Evolutionary conservation across 805 yeast genomes (phyloP), one percentile per base, ranked within the genome.

Genomic region (Ogataea pini): DNA sequence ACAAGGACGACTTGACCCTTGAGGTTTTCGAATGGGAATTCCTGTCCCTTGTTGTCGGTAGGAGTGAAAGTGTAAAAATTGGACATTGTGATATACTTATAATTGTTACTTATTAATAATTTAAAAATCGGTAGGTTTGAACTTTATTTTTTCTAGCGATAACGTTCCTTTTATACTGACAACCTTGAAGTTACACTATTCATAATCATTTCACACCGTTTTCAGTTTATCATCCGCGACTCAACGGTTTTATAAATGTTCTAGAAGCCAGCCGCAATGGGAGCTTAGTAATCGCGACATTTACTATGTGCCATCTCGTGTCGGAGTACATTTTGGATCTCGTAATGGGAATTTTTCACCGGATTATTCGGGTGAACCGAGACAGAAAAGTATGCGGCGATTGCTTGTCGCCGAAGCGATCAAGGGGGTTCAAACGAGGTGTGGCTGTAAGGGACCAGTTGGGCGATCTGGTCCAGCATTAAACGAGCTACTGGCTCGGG

Each of bases 1-100:
- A 90, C 74, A 37, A 89, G 67, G 14, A 90, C 91, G 37, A 85
- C 95, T 67, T 89, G 86, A 36, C 92, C 95, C 65, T 84, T 76
- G 49, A 86, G 72, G 50, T 82, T 70, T 36, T 67, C 58, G 58
- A 89, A 82, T 24, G 85, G 77, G 65, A 72, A 84, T 17, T 78
- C 79, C 54, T 81, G 62, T 29, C 84, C 85, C 42, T 75, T 72
- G 62, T 76, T 75, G 70, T 85, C 88, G 34, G 65, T 58, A n/a
- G 94, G 86, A 13, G 76, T 63, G 51, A 86, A 79, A 2, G 76
- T 82, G 77, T 89, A 89, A 62, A 89, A 84, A 8, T 69, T 62
- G 25, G 85, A 72, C 83, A 79, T 79, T 19, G 18, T 29, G 33
- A 7, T 27, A n/a, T n/a, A n/a, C n/a, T n/a, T n/a, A n/a, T n/a